Evolutionary conservation across 768 basidiomycete genomes (phyloP).

Genomic region (Lactarius sanguifluus): DNA sequence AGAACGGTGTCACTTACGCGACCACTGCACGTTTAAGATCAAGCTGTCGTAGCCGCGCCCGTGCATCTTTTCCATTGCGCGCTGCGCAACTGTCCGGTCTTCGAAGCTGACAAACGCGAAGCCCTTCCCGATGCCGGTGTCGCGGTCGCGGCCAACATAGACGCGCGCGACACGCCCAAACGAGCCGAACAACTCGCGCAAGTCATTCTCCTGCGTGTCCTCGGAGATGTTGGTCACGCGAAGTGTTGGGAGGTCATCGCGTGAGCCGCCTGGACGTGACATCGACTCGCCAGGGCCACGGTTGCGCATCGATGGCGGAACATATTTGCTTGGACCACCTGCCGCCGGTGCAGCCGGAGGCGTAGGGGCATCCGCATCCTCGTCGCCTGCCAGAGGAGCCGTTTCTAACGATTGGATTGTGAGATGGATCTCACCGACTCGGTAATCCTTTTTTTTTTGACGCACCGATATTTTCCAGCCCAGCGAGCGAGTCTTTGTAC

Average conservation of each 20-base stretch:
- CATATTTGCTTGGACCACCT: conserved; percentile 30
- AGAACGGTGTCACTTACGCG: conserved; percentile 44
- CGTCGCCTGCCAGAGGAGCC: conserved; percentile 39
- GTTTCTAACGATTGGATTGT: conserved; percentile 36
- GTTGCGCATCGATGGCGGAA: conserved; percentile 31
- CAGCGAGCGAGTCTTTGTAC: conserved; percentile 90
- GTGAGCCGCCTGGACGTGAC: conserved; percentile 43
- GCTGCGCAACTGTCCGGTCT: conserved; percentile 71
- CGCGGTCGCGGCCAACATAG: conserved; percentile 92
- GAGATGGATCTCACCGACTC: conserved; percentile 14
- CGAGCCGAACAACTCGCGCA: conserved; percentile 83
- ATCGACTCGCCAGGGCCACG: conserved; percentile 31
- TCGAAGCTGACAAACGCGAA: conserved; percentile 99
- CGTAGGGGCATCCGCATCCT: conserved; percentile 37
- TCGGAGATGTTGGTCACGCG: conserved; percentile 96
- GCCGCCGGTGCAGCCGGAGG: conserved; percentile 23
- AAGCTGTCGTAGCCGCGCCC: conserved; percentile 92
- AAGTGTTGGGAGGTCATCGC: conserved; percentile 94
- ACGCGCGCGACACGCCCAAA: conserved; percentile 89
- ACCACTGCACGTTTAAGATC: conserved; percentile 71
- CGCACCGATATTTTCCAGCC: conserved; percentile 60
- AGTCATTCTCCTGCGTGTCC: conserved; percentile 92
- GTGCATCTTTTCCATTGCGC: conserved; percentile 88
- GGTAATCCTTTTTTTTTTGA: conserved; percentile 13
- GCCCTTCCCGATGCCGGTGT: conserved; percentile 93